Percentiles rank a stretch among this genome's conserved stretches.
phyloP scores from a whole-genome alignment of 495 filamentous ascomycete genomes.

The Monascus purpureus region DNA sequence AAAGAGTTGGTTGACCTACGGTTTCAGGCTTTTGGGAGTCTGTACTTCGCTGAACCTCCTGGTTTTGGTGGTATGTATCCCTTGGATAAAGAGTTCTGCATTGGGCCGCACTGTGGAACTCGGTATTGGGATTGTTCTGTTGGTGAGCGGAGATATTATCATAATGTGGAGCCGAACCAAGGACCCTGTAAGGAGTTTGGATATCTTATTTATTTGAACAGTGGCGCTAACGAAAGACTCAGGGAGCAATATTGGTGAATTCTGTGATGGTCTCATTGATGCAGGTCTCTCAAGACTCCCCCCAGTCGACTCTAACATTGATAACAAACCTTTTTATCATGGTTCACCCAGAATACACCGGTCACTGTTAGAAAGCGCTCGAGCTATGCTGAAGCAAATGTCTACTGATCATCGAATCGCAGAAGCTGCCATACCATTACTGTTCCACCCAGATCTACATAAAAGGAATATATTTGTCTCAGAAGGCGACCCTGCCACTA shows the following conservation, averaged over 20 bases:
- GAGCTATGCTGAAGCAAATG: slow-evolving; percentile 15
- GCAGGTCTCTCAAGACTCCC: slow-evolving; percentile 19
- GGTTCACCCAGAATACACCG: slow-evolving; percentile 18
- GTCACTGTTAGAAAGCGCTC: slow-evolving; percentile 17
- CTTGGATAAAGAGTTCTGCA: slow-evolving; percentile 20
- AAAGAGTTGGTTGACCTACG: slow-evolving; percentile 21
- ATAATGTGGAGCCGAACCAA: slow-evolving; percentile 13
- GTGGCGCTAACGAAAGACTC: no score
- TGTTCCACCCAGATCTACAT: slow-evolving; percentile 26
- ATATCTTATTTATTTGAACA: no score
- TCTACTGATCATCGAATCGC: slow-evolving; percentile 16
- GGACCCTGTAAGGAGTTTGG: slow-evolving; percentile 28
- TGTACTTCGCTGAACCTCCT: slow-evolving; percentile 18
- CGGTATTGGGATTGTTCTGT: slow-evolving; percentile 25
- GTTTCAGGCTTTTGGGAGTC: slow-evolving; percentile 30
- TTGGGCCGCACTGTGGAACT: slow-evolving; percentile 25
- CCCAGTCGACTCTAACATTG: slow-evolving; percentile 1
- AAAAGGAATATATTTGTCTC: slow-evolving; percentile 32
- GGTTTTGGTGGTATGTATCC: slow-evolving; percentile 11
- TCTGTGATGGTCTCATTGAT: slow-evolving; percentile 16
- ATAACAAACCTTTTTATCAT: no score
- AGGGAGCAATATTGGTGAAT: no score
- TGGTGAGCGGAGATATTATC: slow-evolving; percentile 16
- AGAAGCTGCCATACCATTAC: slow-evolving; percentile 15
- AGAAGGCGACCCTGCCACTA: slow-evolving; percentile 20